These are phyloP conservation scores for Sungouiella thailandica DNA, from an alignment of 805 yeast species.

Conservation along the genomic window DNA sequence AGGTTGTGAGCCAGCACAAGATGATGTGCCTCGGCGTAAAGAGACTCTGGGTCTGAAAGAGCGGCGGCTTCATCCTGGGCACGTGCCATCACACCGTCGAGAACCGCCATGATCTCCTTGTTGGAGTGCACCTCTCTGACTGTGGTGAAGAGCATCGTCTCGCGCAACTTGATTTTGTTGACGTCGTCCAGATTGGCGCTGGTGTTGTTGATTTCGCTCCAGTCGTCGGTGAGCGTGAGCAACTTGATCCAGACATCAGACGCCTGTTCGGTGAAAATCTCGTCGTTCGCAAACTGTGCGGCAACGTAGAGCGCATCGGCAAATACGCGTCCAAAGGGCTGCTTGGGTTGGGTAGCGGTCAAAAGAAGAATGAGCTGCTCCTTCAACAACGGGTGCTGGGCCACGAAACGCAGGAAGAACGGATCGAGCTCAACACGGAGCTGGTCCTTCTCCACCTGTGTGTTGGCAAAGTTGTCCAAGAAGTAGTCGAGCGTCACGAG, in stretches of 20 bases:
- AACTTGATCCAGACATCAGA: slow-evolving; percentile 55
- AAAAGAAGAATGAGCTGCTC: slow-evolving; percentile 49
- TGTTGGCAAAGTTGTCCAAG: slow-evolving; percentile 13
- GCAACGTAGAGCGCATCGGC: slow-evolving; percentile 49
- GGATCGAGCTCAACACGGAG: slow-evolving; percentile 16
- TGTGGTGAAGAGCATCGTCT: slow-evolving; percentile 44
- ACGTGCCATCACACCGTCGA: slow-evolving; percentile 9
- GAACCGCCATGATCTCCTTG: slow-evolving; percentile 9
- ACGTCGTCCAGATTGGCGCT: slow-evolving; percentile 39
- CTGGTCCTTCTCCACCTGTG: slow-evolving; percentile 2
- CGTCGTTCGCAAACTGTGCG: slow-evolving; percentile 31
- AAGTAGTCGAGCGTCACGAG: slow-evolving; percentile 24
- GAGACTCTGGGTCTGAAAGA: not conserved
- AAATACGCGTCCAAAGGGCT: slow-evolving; percentile 16
- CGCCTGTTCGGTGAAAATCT: slow-evolving; percentile 16
- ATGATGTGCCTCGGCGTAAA: slow-evolving; percentile 10
- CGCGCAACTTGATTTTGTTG: slow-evolving; percentile 32
- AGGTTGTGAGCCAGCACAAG: slow-evolving; percentile 15
- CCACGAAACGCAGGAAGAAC: slow-evolving; percentile 25
- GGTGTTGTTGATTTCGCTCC: slow-evolving; percentile 37
- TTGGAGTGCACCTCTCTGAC: slow-evolving; percentile 13
- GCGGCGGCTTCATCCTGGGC: not conserved
- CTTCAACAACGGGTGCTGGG: slow-evolving; percentile 35
- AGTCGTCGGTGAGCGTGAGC: slow-evolving; percentile 45
- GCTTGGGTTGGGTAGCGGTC: slow-evolving; percentile 39